A percentile compares a stretch with the other conserved stretches of the same genome.
Conservation (phyloP, 140 eudicot genomes). For the Senecio squalidus region DNA sequence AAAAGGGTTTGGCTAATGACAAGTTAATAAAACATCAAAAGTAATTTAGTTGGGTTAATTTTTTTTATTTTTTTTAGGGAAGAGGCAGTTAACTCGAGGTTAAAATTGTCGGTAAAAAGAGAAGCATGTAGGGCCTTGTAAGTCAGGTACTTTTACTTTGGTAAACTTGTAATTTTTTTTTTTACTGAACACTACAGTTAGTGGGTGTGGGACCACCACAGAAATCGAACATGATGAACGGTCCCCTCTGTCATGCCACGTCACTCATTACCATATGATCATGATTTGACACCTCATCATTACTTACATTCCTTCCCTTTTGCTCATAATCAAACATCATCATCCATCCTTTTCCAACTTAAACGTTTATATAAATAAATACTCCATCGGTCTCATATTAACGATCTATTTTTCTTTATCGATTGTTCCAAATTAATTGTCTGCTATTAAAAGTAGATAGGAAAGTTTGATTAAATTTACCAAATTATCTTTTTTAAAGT, state of each 20-base stretch:
- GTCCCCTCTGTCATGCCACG: constrained; percentile 32
- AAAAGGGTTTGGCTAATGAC: too few species aligned
- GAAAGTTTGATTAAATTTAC: too few species aligned
- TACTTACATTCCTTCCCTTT: not conserved
- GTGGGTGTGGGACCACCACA: constrained; percentile 24
- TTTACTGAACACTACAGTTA: constrained; percentile 24
- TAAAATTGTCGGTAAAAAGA: constrained; percentile 30
- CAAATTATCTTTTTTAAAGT: too few species aligned
- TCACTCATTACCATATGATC: constrained; percentile 33
- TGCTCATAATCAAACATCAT: not conserved
- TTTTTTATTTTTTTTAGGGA: too few species aligned
- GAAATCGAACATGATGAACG: constrained; percentile 28
- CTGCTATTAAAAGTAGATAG: too few species aligned
- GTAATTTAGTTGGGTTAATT: not conserved
- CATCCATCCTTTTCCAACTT: not conserved
- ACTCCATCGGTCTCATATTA: not conserved
- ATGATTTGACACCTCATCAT: constrained; percentile 24
- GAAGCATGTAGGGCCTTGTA: constrained; percentile 13
- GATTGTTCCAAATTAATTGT: too few species aligned
- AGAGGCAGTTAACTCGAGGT: constrained; percentile 30
- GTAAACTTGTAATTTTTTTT: not conserved
- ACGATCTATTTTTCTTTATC: not conserved
- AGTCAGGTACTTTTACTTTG: constrained; percentile 14
- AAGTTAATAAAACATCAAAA: too few species aligned
- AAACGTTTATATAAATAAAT: not conserved